phyloP scores from a whole-genome alignment of 148 eudicot species.

The Salicornia ramosissima region DNA sequence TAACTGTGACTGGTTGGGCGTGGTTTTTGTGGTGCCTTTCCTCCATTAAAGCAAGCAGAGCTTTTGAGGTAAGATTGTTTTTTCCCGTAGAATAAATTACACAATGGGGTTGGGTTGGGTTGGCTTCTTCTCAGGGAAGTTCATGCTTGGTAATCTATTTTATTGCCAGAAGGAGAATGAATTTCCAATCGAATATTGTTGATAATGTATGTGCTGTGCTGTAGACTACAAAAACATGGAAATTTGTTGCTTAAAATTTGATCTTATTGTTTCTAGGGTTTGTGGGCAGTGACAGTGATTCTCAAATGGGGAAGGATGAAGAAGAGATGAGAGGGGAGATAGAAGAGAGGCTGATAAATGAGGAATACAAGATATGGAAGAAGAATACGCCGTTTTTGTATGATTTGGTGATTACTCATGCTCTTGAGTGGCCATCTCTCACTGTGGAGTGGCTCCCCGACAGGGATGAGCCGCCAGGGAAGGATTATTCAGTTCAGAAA shows the following conservation, averaged over 20 bases:
- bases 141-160: constrained; percentile 1
- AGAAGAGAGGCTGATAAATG: constrained; percentile 76
- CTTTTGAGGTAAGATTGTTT: no score
- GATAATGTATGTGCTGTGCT: no score
- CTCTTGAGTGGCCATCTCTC: constrained; percentile 92
- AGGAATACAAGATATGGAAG: constrained; percentile 93
- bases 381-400: constrained; percentile 80
- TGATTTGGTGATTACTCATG: constrained; percentile 78
- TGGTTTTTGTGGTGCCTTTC: no score
- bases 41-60: no score
- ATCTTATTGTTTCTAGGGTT: constrained; percentile 6
- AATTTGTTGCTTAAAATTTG: constrained; percentile 5
- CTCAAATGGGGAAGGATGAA: constrained; percentile 67
- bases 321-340: constrained; percentile 67
- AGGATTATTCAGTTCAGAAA: constrained; percentile 84
- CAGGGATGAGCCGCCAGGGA: constrained; percentile 78
- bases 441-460: constrained; percentile 92
- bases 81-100: no score
- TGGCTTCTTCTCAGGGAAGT: not conserved
- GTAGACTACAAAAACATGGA: not conserved
- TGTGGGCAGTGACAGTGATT: not conserved
- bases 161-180: no score
- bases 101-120: no score
- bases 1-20: no score
- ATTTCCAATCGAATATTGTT: no score